Conservation (phyloP, 1,139 yeast species). For the Geotrichum aggregatum region DNA sequence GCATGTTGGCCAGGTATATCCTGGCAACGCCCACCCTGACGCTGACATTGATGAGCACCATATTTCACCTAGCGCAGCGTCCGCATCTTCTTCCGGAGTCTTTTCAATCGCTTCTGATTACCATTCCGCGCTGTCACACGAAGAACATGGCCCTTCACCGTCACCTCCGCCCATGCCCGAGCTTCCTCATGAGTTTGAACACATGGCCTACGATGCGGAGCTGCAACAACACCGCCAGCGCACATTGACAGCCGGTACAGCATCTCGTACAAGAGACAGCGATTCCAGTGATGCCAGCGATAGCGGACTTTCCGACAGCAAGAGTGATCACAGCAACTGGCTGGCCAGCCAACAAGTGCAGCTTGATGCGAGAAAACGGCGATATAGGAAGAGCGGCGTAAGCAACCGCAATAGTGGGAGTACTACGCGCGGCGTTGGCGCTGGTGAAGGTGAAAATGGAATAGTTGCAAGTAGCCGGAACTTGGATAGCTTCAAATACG, state of each 20-base stretch:
- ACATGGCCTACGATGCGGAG: background rate
- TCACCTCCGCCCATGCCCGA: constrained; percentile 15
- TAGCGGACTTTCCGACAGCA: background rate
- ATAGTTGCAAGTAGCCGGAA: background rate
- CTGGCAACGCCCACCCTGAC: background rate
- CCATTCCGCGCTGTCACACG: constrained; percentile 16
- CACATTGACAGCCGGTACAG: no score
- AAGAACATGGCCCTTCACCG: constrained; percentile 1
- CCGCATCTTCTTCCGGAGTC: constrained; percentile 11
- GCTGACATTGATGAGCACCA: no score
- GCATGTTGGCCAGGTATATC: background rate
- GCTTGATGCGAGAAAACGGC: no score
- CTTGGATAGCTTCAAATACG: constrained; percentile 8
- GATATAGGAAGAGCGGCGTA: no score
- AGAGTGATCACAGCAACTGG: constrained; percentile 3
- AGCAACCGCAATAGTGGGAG: background rate
- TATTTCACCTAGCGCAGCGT: constrained; percentile 4
- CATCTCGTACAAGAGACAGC: background rate
- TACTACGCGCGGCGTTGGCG: background rate
- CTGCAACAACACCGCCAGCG: background rate
- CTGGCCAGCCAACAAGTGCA: background rate
- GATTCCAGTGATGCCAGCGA: background rate
- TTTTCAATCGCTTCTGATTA: constrained; percentile 14
- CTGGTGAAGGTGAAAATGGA: background rate
- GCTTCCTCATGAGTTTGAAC: background rate